Evolutionary conservation across 1,284 basidiomycete species (phyloP).

Genomic region (Cryptococcus neoformans): DNA sequence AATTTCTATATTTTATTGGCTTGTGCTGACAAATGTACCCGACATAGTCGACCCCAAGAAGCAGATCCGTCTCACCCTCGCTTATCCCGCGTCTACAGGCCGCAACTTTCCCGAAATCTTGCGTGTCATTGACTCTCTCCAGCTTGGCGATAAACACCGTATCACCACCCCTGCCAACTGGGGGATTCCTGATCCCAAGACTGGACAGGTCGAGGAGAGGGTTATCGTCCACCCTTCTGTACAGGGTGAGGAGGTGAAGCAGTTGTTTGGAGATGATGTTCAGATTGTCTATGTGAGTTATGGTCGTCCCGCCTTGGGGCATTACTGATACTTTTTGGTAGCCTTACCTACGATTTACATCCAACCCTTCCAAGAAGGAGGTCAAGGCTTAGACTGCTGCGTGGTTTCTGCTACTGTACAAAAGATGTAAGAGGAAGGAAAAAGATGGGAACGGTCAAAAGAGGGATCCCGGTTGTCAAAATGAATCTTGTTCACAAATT

Average conservation of each 20-base stretch:
- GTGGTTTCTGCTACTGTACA: not conserved
- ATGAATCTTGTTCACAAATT: too few relatives aligned
- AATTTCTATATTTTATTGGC: too few relatives aligned
- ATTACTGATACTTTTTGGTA: conserved; percentile 6
- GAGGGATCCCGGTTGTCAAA: too few relatives aligned
- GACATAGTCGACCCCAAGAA: conserved; percentile 75
- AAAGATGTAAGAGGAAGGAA: not conserved
- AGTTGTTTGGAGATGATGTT: conserved; percentile 53
- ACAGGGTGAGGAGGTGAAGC: conserved; percentile 80
- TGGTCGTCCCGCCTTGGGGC: too few relatives aligned
- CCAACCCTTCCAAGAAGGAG: conserved; percentile 41
- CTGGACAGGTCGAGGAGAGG: conserved; percentile 83
- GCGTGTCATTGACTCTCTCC: conserved; percentile 80
- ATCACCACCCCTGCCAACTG: conserved; percentile 23
- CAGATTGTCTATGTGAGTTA: conserved; percentile 50
- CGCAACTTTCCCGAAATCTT: conserved; percentile 73
- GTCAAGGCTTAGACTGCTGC: not conserved
- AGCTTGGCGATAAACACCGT: conserved; percentile 84
- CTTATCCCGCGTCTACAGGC: conserved; percentile 85
- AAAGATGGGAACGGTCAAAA: not conserved
- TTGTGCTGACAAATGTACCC: not conserved
- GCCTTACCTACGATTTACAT: conserved; percentile 55
- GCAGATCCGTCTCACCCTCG: conserved; percentile 80
- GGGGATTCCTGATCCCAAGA: conserved; percentile 40
- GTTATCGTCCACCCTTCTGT: conserved; percentile 95